Conservation (phyloP, 2,329 filamentous ascomycete genomes). For the Colletotrichum aenigma region DNA sequence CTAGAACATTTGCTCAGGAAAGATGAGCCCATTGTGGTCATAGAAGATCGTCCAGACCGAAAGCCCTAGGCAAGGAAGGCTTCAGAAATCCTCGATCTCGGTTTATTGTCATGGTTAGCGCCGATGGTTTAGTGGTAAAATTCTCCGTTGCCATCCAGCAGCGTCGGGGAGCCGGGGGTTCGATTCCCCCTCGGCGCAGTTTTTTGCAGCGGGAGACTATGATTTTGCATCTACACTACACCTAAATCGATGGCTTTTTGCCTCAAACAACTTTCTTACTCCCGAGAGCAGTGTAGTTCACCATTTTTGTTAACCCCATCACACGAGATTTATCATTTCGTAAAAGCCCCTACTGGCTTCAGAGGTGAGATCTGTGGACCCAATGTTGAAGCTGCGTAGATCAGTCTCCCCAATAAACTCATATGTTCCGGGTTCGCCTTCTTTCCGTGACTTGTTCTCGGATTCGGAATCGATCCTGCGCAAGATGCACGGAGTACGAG, state of each 20-base stretch:
- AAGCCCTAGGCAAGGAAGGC: background rate
- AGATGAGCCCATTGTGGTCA: no score
- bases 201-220: background rate
- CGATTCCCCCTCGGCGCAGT: slow-evolving; percentile 5
- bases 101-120: rapidly evolving
- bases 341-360: background rate
- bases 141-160: slow-evolving; percentile 7
- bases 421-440: background rate
- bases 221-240: no score
- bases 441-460: background rate
- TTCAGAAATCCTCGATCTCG: background rate
- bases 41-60: no score
- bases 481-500: background rate
- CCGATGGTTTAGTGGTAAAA: slow-evolving; percentile 12
- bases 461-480: background rate
- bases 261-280: background rate
- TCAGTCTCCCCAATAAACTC: background rate
- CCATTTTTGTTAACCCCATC: background rate
- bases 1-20: rapidly evolving
- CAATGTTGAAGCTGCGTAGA: background rate
- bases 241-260: no score
- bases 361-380: background rate
- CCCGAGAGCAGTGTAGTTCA: background rate
- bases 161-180: slow-evolving; percentile 10
- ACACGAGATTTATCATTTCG: background rate